These are phyloP conservation scores for Tylopilus plumbeoviolaceoides DNA, from an alignment of 768 basidiomycete species.

Conservation along the genomic window DNA sequence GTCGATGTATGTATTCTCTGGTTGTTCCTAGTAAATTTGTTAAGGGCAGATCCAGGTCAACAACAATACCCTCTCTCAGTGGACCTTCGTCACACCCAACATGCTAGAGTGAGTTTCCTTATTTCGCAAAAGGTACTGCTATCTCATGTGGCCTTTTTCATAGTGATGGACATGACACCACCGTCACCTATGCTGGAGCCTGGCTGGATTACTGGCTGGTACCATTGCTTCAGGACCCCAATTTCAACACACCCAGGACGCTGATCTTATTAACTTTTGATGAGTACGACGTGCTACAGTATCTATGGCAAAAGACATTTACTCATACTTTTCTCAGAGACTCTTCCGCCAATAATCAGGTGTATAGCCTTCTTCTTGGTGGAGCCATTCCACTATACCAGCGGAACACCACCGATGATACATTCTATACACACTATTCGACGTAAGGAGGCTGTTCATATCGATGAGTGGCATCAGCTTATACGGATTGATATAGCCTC, in stretches of 20 bases:
- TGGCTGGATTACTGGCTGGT: conserved; percentile 45
- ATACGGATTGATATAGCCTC: conserved; percentile 24
- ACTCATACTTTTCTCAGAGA: conserved; percentile 10
- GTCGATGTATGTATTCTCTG: neutral
- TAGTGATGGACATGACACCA: conserved; percentile 61
- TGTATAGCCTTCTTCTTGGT: conserved; percentile 44
- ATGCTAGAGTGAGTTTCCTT: conserved; percentile 30
- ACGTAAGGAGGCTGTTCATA: conserved; percentile 14
- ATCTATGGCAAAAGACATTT: conserved; percentile 20
- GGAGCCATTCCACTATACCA: conserved; percentile 40
- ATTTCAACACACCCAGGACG: neutral
- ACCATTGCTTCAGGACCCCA: neutral
- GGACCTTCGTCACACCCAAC: conserved; percentile 63
- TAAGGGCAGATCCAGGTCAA: conserved; percentile 15
- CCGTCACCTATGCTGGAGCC: conserved; percentile 39
- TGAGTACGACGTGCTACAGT: neutral
- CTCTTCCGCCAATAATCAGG: conserved; percentile 42
- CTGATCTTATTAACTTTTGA: conserved; percentile 1
- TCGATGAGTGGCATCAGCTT: neutral
- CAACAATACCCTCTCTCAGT: conserved; percentile 49
- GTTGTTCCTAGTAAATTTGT: neutral
- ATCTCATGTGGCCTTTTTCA: conserved; percentile 6
- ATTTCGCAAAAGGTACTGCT: neutral
- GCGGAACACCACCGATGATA: conserved; percentile 44
- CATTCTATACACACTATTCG: conserved; percentile 62